Evolutionary conservation across 2,329 filamentous ascomycete genomes (phyloP).

Genomic region (Neofusicoccum cordaticola): DNA sequence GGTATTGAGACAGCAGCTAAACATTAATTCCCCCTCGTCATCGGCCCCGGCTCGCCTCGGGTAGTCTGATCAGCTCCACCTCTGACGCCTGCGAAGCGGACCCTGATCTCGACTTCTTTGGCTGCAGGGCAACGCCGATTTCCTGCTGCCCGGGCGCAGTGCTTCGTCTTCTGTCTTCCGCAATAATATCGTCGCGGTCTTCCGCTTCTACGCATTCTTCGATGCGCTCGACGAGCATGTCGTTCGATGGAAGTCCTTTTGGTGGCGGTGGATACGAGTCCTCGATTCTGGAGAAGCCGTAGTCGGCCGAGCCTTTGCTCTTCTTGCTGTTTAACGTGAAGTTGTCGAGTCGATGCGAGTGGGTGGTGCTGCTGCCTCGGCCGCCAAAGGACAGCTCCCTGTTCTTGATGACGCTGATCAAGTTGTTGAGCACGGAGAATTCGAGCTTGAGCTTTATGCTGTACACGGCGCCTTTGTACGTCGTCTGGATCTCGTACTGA

Average conservation of each 20-base stretch:
- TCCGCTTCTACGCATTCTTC: neutral
- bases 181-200: neutral
- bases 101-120: neutral
- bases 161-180: too few species aligned
- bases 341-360: neutral
- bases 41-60: neutral
- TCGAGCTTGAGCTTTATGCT: conserved; percentile 55
- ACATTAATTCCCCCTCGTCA: neutral
- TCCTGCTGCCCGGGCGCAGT: neutral
- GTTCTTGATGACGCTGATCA: conserved; percentile 34
- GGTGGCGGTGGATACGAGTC: too few species aligned
- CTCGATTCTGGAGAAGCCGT: neutral
- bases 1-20: neutral
- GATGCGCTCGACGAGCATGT: neutral
- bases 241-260: too few species aligned
- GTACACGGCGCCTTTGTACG: conserved; percentile 44
- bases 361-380: neutral
- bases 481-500: conserved; percentile 38
- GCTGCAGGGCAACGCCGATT: neutral
- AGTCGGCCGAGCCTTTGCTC: neutral
- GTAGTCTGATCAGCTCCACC: neutral
- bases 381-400: neutral
- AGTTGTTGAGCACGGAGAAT: conserved; percentile 51
- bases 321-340: neutral
- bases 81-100: neutral